These are phyloP conservation scores for Thyridium curvatum DNA, from an alignment of 2,329 filamentous ascomycete species.

Conservation along the genomic window DNA sequence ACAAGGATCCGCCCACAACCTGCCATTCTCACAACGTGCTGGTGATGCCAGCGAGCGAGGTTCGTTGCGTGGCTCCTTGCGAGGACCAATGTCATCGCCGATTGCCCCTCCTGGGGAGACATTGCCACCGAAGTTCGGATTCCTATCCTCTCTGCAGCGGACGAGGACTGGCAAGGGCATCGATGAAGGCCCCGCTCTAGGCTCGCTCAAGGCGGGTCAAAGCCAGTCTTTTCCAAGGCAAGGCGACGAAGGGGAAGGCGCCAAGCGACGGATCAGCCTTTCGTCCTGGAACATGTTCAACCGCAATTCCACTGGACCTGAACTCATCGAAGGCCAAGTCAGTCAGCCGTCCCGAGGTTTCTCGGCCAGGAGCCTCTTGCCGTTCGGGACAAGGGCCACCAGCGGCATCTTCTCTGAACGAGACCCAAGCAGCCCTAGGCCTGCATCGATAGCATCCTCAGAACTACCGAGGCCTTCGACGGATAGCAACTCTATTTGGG, in stretches of 20 bases:
- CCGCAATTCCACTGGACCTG: conserved; percentile 43
- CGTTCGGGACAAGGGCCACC: conserved; percentile 44
- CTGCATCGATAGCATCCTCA: conserved; percentile 61
- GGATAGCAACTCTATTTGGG: conserved; percentile 72
- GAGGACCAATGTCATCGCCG: conserved; percentile 33
- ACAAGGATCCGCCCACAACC: conserved; percentile 51
- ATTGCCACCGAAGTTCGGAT: no score
- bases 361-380: conserved; percentile 35
- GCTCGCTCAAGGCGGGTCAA: conserved; percentile 63
- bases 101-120: conserved; percentile 11
- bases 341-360: conserved; percentile 18
- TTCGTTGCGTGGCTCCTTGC: conserved; percentile 26
- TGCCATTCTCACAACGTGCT: conserved; percentile 45
- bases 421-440: conserved; percentile 55
- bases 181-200: conserved; percentile 58
- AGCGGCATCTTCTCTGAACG: conserved; percentile 44
- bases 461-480: conserved; percentile 73
- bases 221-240: conserved; percentile 71
- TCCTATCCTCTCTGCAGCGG: conserved; percentile 34
- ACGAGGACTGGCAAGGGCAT: conserved; percentile 55
- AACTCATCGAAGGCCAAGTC: conserved; percentile 28
- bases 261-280: conserved; percentile 51
- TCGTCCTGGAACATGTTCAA: conserved; percentile 53
- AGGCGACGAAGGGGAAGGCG: conserved; percentile 48
- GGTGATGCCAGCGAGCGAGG: conserved; percentile 38